phyloP scores from a whole-genome alignment of 495 filamentous ascomycete species.

The Sordaria brevicollis region DNA sequence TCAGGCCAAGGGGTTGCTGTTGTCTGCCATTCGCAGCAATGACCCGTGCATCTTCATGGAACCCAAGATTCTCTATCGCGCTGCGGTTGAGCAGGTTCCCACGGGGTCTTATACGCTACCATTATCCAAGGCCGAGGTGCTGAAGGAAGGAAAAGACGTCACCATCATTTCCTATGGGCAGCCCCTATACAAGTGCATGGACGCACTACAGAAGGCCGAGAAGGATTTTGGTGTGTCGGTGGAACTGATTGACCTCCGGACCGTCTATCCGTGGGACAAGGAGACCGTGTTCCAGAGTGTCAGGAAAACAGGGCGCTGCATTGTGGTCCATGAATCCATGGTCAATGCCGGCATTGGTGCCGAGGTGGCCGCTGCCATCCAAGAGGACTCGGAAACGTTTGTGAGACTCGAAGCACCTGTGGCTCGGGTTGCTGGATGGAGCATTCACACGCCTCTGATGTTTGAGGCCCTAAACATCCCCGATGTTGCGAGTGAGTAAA shows the following conservation, averaged over 20 bases:
- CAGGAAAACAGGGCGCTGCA: constrained; percentile 76
- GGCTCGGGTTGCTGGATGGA: constrained; percentile 83
- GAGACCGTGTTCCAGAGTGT: constrained; percentile 75
- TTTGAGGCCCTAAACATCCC: constrained; percentile 86
- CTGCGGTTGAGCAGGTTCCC: constrained; percentile 91
- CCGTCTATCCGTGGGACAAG: constrained; percentile 93
- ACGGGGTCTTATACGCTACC: constrained; percentile 72
- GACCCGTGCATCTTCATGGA: constrained; percentile 97
- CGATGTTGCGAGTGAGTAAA: constrained; percentile 75
- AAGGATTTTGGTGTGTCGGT: constrained; percentile 67
- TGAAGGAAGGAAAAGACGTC: constrained; percentile 75
- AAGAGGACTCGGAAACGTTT: constrained; percentile 72
- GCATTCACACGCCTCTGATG: constrained; percentile 69
- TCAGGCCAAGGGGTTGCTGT: constrained; percentile 85
- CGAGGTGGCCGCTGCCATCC: constrained; percentile 85
- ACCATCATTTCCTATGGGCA: constrained; percentile 89
- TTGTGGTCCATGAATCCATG: constrained; percentile 95
- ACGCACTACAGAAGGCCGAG: constrained; percentile 72
- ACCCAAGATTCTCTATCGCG: constrained; percentile 89
- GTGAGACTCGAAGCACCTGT: constrained; percentile 86
- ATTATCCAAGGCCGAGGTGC: constrained; percentile 76
- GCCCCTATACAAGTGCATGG: constrained; percentile 77
- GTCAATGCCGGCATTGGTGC: constrained; percentile 90
- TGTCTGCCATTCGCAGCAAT: constrained; percentile 70
- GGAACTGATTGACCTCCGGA: constrained; percentile 87